These are phyloP conservation scores for Chytriomyces sp. DNA, from an alignment of 192 early-diverging fungal species.

Conservation along the genomic window DNA sequence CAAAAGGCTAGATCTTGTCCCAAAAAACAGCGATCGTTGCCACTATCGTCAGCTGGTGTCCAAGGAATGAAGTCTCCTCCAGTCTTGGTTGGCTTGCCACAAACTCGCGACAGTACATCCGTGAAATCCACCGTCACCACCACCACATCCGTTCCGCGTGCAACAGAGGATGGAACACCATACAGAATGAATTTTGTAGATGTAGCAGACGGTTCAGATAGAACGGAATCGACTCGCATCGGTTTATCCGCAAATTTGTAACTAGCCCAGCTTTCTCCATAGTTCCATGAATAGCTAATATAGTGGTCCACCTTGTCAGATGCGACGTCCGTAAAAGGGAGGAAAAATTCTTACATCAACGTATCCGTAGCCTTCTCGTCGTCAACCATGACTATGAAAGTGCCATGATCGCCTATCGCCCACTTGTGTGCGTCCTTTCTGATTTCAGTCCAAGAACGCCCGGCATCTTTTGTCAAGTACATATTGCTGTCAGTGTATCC, in stretches of 20 bases:
- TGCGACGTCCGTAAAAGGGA: neutral
- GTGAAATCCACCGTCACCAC: conserved; percentile 68
- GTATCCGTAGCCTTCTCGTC: conserved; percentile 71
- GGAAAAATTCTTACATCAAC: conserved; percentile 11
- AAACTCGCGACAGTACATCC: conserved; percentile 35
- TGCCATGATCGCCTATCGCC: conserved; percentile 91
- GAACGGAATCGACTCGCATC: conserved; percentile 63
- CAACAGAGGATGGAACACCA: conserved; percentile 40
- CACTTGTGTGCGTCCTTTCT: conserved; percentile 68
- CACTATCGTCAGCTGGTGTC: conserved; percentile 45
- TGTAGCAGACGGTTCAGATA: conserved; percentile 64
- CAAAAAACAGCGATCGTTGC: conserved; percentile 63
- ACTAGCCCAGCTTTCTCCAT: conserved; percentile 73
- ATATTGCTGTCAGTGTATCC: conserved; percentile 69
- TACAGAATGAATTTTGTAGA: conserved; percentile 75
- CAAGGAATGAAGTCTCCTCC: conserved; percentile 90
- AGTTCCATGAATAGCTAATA: conserved; percentile 71
- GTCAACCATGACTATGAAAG: conserved; percentile 73
- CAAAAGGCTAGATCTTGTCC: conserved; percentile 68
- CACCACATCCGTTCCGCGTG: conserved; percentile 23
- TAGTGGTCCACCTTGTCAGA: neutral
- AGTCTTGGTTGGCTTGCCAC: conserved; percentile 40
- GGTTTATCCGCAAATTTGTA: conserved; percentile 61
- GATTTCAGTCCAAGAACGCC: conserved; percentile 81
- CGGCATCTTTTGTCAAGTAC: conserved; percentile 84